Evolutionary conservation across 1,139 yeast species (phyloP).

Genomic region (Spathaspora sp.): DNA sequence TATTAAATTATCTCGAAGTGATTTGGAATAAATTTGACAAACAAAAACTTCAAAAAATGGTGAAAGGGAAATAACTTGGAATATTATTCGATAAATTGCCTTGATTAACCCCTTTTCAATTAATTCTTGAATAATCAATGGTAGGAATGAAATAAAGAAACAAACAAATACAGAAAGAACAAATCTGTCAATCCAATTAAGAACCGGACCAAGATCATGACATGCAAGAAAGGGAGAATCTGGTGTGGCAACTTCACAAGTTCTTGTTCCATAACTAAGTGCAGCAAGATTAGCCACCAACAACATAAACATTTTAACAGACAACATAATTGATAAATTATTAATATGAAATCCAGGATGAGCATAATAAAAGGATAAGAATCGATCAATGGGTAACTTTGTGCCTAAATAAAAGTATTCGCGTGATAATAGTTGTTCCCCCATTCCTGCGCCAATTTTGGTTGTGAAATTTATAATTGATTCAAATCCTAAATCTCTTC

Average conservation of each 20-base stretch:
- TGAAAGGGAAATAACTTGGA: conserved; percentile 70
- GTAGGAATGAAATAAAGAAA: conserved; percentile 79
- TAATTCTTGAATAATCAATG: conserved; percentile 74
- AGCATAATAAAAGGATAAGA: conserved; percentile 83
- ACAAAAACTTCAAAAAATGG: conserved; percentile 88
- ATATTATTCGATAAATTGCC: conserved; percentile 57
- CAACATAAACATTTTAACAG: conserved; percentile 69
- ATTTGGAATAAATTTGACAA: conserved; percentile 77
- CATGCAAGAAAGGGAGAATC: conserved; percentile 68
- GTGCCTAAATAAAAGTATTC: conserved; percentile 85
- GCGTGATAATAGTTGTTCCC: conserved; percentile 82
- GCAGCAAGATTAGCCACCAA: conserved; percentile 70
- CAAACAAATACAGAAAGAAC: conserved; percentile 81
- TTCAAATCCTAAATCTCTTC: conserved; percentile 84
- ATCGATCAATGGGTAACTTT: conserved; percentile 73
- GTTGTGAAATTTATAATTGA: conserved; percentile 83
- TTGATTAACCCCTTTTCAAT: conserved; percentile 73
- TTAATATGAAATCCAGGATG: conserved; percentile 91
- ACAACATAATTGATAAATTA: conserved; percentile 73
- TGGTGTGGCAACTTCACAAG: conserved; percentile 32
- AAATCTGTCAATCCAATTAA: conserved; percentile 79
- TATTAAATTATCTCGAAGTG: conserved; percentile 65
- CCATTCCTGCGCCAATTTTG: conserved; percentile 95
- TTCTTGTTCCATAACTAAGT: conserved; percentile 56
- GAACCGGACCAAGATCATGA: conserved; percentile 68